These are phyloP conservation scores for Capsella rubella DNA, from an alignment of 441 rosid genomes.

Conservation along the genomic window DNA sequence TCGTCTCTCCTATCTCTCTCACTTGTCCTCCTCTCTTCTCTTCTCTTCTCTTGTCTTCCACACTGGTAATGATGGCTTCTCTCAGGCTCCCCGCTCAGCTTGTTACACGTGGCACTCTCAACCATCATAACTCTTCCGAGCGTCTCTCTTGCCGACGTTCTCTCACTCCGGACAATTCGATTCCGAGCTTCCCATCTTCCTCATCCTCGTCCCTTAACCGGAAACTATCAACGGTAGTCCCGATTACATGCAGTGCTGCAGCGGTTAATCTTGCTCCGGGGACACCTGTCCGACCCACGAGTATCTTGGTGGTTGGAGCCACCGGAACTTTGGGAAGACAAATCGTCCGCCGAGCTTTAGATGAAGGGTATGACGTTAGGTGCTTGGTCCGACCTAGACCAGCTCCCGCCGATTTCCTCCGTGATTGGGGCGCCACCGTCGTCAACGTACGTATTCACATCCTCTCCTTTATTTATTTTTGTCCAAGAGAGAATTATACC, in stretches of 20 bases:
- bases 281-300: constrained; percentile 76
- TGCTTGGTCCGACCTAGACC: constrained; percentile 94
- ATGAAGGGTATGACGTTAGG: constrained; percentile 92
- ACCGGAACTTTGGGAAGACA: constrained; percentile 94
- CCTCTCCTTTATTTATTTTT: neutral
- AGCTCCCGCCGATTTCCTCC: constrained; percentile 89
- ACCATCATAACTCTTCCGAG: constrained; percentile 41
- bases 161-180: constrained; percentile 20
- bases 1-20: constrained; percentile 31
- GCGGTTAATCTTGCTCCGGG: constrained; percentile 79
- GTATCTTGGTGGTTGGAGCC: constrained; percentile 83
- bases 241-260: constrained; percentile 58
- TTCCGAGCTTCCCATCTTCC: constrained; percentile 29
- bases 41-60: neutral
- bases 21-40: neutral
- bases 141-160: constrained; percentile 44
- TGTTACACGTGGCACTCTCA: constrained; percentile 51
- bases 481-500: constrained; percentile 3
- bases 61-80: constrained; percentile 54
- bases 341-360: constrained; percentile 85
- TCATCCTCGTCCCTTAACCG: constrained; percentile 38
- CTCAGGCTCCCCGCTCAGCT: constrained; percentile 64
- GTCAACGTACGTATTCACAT: constrained; percentile 61
- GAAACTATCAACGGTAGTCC: constrained; percentile 11
- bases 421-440: constrained; percentile 99